Conservation (phyloP, 1,139 yeast species). For the Ogataea hybrid region DNA sequence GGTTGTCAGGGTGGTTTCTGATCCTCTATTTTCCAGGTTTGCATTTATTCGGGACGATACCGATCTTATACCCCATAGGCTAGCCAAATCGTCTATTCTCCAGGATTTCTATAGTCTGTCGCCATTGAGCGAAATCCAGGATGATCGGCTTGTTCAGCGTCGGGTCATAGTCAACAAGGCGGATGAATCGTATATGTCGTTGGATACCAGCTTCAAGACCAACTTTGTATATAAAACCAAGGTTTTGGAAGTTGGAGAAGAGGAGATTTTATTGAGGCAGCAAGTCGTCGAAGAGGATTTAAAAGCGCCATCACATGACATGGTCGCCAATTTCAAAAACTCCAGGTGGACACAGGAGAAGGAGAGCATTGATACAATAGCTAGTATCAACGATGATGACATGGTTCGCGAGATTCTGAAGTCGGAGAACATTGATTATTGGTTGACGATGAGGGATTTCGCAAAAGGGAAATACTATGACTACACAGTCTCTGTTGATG, state of each 20-base stretch:
- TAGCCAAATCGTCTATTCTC: constrained; percentile 43
- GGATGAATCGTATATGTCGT: constrained; percentile 4
- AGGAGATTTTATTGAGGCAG: constrained; percentile 1
- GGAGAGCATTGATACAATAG: not conserved
- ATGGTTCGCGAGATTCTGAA: constrained; percentile 17
- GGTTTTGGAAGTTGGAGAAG: constrained; percentile 4
- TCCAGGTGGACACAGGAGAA: constrained; percentile 18
- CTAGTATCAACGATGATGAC: constrained; percentile 1
- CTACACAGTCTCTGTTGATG: constrained; percentile 25
- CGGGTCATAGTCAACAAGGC: constrained; percentile 11
- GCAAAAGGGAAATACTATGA: constrained; percentile 30
- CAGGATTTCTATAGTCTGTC: constrained; percentile 52
- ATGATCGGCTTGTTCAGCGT: constrained; percentile 11
- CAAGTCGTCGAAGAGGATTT: constrained; percentile 4
- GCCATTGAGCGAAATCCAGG: constrained; percentile 33
- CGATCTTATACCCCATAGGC: constrained; percentile 49
- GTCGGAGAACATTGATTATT: constrained; percentile 26
- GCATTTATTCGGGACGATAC: constrained; percentile 66
- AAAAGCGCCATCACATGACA: constrained; percentile 4
- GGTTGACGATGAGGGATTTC: constrained; percentile 22
- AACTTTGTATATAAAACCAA: constrained; percentile 19
- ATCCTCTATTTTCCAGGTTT: constrained; percentile 65
- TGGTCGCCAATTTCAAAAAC: constrained; percentile 3
- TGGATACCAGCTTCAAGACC: constrained; percentile 16
- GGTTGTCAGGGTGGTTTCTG: constrained; percentile 60